Base-by-base conservation (phyloP, 306 rosid genomes). In the Sicyos edulis region DNA sequence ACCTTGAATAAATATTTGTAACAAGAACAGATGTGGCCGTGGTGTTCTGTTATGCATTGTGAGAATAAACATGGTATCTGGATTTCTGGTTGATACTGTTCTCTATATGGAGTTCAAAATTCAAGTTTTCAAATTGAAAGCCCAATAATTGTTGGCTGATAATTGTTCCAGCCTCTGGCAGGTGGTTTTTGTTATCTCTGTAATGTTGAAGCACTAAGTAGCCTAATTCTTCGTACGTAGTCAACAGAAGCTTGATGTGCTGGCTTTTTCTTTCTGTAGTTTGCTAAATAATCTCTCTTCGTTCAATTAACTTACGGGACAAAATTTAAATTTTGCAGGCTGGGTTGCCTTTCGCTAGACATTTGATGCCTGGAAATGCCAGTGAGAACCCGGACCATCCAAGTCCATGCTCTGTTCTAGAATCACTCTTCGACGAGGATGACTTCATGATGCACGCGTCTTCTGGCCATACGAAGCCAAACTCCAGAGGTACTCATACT, bases 361-460 rank as follows among this genome's bases (percentile, higher is more conserved):
- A 82, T 44, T 49, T 66, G 75, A 56, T 64, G 74, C 84, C 80
- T 54, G 89, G 85, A 65, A 73, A 55, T 76, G 73, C 78, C 68
- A 75, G 76, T 8, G 90, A 87, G 74, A 88, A 86, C 75, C 93
- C 75, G 69, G 91, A 90, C 61, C 95, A 86, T 80, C 96, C 97
- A 4, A 88, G 97, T 87, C 97, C 97, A 72, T 79, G 85, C 79
- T 95, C 99, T 76, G 96, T 95, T 72, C 84, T 95, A 60, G 91
- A 85, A 62, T 83, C 89, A 60, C 83, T 83, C 60, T 86, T 89
- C 61, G 88, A 87, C 71, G 89, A 92, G 63, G 76, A 86, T 79
- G 91, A 85, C 50, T 83, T 71, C 65, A 81, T 77, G 45, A 82
- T 82, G 73, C 85, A 65, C 5, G 82, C 75, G 49, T 80, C 88